phyloP scores from a whole-genome alignment of 177 flowering plant species.

The Vitis hybrid region DNA sequence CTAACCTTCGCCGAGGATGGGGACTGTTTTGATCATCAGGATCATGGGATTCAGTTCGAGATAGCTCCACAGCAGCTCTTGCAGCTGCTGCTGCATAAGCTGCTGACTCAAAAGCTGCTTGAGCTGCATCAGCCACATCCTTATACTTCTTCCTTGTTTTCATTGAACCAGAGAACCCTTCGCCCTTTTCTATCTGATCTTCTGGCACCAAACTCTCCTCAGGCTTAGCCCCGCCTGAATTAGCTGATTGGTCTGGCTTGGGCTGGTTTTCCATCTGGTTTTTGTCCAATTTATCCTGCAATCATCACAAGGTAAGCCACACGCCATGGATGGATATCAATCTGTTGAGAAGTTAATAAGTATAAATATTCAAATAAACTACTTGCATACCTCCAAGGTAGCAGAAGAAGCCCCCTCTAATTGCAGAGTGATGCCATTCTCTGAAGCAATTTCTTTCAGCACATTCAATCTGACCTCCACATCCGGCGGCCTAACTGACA shows the following conservation, averaged over 20 bases:
- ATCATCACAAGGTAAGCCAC: slow-evolving; percentile 4
- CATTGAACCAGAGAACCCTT: slow-evolving; percentile 36
- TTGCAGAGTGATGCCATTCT: slow-evolving; percentile 46
- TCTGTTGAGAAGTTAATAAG: no score
- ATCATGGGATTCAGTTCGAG: slow-evolving; percentile 43
- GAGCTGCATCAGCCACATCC: slow-evolving; percentile 85
- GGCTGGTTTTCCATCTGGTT: slow-evolving; percentile 23
- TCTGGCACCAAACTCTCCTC: slow-evolving; percentile 15
- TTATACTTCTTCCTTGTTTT: slow-evolving; percentile 44
- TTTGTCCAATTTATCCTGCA: slow-evolving; percentile 29
- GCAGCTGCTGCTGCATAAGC: slow-evolving; percentile 92
- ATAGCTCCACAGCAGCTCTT: slow-evolving; percentile 87
- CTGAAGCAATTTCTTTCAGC: slow-evolving; percentile 69
- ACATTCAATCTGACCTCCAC: slow-evolving; percentile 62
- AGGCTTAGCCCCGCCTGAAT: slow-evolving; percentile 1
- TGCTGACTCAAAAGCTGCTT: slow-evolving; percentile 90
- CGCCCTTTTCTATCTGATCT: slow-evolving; percentile 20
- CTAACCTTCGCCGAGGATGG: slow-evolving; percentile 14
- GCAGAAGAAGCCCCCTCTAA: slow-evolving; percentile 32
- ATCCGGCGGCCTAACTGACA: slow-evolving; percentile 62
- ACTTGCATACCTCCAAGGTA: slow-evolving; percentile 32
- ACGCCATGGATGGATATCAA: neutral
- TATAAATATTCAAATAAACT: neutral
- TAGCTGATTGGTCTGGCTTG: slow-evolving; percentile 6
- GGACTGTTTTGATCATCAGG: slow-evolving; percentile 37